These are phyloP conservation scores for Beta vulgaris DNA, from an alignment of 148 eudicot species.

Conservation along the genomic window DNA sequence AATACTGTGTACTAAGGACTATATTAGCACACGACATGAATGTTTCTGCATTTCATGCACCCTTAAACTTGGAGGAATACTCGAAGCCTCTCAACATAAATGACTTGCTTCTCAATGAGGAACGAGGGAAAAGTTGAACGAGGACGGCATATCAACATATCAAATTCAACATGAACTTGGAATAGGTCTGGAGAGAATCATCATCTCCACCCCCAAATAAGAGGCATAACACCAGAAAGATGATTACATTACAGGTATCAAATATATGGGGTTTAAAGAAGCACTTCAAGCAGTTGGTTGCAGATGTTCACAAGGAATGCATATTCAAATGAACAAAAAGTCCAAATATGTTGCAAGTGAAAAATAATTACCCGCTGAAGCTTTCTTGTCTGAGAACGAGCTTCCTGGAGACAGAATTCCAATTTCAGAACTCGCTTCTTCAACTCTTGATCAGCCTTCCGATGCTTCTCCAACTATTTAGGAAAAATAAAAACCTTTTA, in stretches of 20 bases:
- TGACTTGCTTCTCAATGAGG: no score
- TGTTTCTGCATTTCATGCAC: no score
- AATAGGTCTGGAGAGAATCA: neutral
- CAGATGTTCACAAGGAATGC: neutral
- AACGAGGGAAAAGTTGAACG: no score
- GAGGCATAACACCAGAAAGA: neutral
- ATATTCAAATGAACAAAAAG: neutral
- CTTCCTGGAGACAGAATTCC: constrained; percentile 95
- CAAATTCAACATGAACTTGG: neutral
- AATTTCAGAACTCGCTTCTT: constrained; percentile 87
- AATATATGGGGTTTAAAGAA: neutral
- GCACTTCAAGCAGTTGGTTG: neutral
- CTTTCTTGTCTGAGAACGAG: constrained; percentile 91
- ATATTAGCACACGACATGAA: no score
- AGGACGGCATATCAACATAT: neutral
- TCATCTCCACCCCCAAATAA: neutral
- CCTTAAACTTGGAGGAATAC: no score
- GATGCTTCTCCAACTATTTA: constrained; percentile 73
- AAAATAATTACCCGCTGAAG: constrained; percentile 69
- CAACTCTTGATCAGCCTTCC: constrained; percentile 79
- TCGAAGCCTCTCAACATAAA: no score
- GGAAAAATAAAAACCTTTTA: no score
- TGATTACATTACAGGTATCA: neutral
- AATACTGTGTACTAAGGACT: neutral
- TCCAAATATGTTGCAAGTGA: neutral